Conservation (phyloP, 2,329 filamentous ascomycete genomes). For the Penicillium sp. region DNA sequence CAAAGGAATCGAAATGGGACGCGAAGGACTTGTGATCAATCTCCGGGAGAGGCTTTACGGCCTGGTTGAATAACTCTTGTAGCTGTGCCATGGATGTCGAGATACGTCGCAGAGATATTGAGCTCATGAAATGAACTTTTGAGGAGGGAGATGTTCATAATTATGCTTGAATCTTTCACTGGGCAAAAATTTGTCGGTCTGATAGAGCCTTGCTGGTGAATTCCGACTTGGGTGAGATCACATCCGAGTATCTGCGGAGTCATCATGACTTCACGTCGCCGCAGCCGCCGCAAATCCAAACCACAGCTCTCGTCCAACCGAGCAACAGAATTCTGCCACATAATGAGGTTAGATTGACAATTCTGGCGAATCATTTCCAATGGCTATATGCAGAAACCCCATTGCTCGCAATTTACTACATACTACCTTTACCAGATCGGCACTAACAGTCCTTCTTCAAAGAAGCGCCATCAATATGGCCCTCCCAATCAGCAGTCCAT, state of each 20-base stretch:
- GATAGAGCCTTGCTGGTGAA: background rate
- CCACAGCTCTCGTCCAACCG: background rate
- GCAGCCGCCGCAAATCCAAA: constrained; percentile 5
- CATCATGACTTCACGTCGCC: constrained; percentile 39
- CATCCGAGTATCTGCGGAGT: constrained; percentile 23
- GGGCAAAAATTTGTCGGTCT: background rate
- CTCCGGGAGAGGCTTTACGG: constrained; percentile 42
- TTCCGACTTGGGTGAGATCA: constrained; percentile 29
- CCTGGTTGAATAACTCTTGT: constrained; percentile 40
- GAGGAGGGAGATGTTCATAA: background rate
- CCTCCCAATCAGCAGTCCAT: constrained; percentile 25
- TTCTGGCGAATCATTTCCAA: background rate
- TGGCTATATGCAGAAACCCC: background rate
- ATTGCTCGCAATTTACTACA: background rate
- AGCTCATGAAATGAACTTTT: background rate
- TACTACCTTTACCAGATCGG: background rate
- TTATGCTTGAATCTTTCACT: too few species aligned
- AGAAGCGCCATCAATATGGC: constrained; percentile 21
- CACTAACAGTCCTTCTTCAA: background rate
- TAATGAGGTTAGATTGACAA: background rate
- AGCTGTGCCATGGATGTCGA: constrained; percentile 34
- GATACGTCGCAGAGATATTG: constrained; percentile 5
- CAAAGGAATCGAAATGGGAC: constrained; percentile 48
- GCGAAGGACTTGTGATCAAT: constrained; percentile 44
- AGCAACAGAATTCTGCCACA: background rate